phyloP scores from a whole-genome alignment of 2,329 filamentous ascomycete genomes.

The Capronia coronata region DNA sequence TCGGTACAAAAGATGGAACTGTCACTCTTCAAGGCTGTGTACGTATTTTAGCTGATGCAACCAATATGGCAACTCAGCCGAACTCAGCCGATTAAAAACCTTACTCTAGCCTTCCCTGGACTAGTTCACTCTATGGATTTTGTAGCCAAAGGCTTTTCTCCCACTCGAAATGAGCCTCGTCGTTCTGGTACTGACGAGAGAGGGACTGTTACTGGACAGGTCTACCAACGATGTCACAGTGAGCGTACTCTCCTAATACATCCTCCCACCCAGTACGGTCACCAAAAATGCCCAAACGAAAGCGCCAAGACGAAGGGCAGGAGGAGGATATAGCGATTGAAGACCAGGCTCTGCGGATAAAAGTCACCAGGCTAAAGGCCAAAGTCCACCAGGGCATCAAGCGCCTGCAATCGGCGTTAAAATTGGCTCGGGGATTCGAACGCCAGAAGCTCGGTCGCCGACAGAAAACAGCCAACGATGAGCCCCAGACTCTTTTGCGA shows the following conservation, averaged over 20 bases:
- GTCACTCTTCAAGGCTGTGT: no score
- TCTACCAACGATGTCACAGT: background rate
- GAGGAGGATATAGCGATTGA: background rate
- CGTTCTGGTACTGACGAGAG: background rate
- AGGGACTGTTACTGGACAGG: background rate
- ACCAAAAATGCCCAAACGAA: slow-evolving; percentile 28
- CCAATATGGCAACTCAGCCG: background rate
- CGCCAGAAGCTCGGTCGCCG: slow-evolving; percentile 57
- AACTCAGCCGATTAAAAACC: background rate
- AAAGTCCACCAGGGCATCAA: slow-evolving; percentile 48
- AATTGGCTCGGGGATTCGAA: slow-evolving; percentile 55
- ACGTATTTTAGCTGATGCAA: background rate
- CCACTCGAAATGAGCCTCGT: background rate
- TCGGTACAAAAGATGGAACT: no score
- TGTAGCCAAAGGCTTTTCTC: background rate
- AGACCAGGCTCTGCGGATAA: slow-evolving; percentile 32
- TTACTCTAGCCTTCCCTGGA: background rate
- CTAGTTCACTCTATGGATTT: background rate
- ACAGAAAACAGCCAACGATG: slow-evolving; percentile 49
- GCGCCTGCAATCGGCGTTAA: slow-evolving; percentile 48
- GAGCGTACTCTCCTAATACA: background rate
- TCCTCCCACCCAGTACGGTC: background rate
- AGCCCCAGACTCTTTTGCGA: slow-evolving; percentile 38
- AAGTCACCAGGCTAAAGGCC: slow-evolving; percentile 37
- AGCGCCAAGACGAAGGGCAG: slow-evolving; percentile 20